Percentiles rank a stretch among this genome's conserved stretches.
Conservation (phyloP, 352 stramenopile species). For the Pythium aquatile region DNA sequence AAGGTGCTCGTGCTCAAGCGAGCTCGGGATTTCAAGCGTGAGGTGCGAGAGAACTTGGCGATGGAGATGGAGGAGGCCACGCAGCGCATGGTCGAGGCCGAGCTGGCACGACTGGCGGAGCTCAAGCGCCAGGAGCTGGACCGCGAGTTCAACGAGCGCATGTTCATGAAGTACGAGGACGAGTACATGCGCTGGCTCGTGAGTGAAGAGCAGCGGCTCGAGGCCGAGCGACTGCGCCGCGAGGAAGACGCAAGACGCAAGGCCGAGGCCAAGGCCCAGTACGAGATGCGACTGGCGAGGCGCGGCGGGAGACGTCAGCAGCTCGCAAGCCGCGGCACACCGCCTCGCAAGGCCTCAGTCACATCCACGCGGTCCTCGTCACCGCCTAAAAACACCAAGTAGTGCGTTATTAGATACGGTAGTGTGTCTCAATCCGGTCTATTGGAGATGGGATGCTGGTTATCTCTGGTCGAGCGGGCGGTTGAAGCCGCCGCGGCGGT, state of each 20-base stretch:
- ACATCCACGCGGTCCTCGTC: neutral
- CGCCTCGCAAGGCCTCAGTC: conserved; percentile 1
- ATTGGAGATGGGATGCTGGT: neutral
- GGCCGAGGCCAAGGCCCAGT: conserved; percentile 49
- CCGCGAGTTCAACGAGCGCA: conserved; percentile 49
- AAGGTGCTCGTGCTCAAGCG: conserved; percentile 29
- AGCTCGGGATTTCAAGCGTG: conserved; percentile 55
- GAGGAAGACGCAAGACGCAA: conserved; percentile 41
- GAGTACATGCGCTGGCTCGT: conserved; percentile 60
- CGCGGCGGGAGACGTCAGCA: conserved; percentile 57
- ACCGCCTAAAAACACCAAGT: conserved; percentile 1
- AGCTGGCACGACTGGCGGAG: conserved; percentile 41
- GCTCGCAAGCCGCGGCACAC: conserved; percentile 16
- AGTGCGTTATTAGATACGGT: neutral
- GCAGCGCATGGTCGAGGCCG: conserved; percentile 50
- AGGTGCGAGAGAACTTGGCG: conserved; percentile 52
- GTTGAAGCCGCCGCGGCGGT: conserved; percentile 95
- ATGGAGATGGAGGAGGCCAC: conserved; percentile 64
- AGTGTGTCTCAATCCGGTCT: conserved; percentile 5
- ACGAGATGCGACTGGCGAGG: conserved; percentile 50
- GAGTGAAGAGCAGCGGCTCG: conserved; percentile 44
- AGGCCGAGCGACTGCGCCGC: conserved; percentile 35
- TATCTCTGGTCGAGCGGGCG: conserved; percentile 70
- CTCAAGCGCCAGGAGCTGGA: conserved; percentile 36
- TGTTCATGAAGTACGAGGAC: conserved; percentile 74